phyloP scores from a whole-genome alignment of 2,329 filamentous ascomycete species.

The Fusarium fracticaudum region DNA sequence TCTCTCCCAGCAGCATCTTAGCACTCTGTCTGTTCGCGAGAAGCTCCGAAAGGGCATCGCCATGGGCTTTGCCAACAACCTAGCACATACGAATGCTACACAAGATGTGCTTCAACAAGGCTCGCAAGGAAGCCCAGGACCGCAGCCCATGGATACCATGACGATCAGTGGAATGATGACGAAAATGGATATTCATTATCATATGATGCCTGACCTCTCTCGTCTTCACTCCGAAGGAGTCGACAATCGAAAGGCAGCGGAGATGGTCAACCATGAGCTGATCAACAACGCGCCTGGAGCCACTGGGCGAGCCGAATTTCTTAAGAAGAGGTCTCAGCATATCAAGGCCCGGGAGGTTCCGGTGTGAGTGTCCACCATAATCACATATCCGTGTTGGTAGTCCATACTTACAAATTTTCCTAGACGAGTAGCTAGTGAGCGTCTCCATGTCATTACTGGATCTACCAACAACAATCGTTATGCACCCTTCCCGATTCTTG shows the following conservation, averaged over 20 bases:
- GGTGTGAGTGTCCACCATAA: constrained; percentile 1
- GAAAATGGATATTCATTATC: not conserved
- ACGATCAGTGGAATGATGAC: constrained; percentile 17
- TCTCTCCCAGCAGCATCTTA: constrained; percentile 20
- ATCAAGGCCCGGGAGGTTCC: not conserved
- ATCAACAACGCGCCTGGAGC: not conserved
- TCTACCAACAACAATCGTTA: constrained; percentile 16
- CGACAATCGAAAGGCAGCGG: not conserved
- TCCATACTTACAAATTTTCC: not conserved
- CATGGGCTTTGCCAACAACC: constrained; percentile 22
- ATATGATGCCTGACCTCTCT: constrained; percentile 8
- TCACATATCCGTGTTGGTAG: not conserved
- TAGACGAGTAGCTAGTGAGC: constrained; percentile 16
- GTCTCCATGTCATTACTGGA: constrained; percentile 33
- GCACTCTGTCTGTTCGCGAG: constrained; percentile 20
- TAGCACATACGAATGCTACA: not conserved
- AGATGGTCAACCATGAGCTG: constrained; percentile 7
- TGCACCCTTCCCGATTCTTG: not conserved
- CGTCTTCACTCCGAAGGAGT: not conserved
- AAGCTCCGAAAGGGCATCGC: constrained; percentile 35
- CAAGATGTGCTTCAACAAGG: not conserved
- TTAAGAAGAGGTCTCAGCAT: not conserved
- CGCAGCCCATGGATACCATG: not conserved
- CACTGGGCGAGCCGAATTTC: not conserved
- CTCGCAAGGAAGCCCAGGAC: not conserved